Evolutionary conservation across 2,329 filamentous ascomycete genomes (phyloP), one percentile per base, ranked within the genome.

Genomic region (Alternaria arborescens): DNA sequence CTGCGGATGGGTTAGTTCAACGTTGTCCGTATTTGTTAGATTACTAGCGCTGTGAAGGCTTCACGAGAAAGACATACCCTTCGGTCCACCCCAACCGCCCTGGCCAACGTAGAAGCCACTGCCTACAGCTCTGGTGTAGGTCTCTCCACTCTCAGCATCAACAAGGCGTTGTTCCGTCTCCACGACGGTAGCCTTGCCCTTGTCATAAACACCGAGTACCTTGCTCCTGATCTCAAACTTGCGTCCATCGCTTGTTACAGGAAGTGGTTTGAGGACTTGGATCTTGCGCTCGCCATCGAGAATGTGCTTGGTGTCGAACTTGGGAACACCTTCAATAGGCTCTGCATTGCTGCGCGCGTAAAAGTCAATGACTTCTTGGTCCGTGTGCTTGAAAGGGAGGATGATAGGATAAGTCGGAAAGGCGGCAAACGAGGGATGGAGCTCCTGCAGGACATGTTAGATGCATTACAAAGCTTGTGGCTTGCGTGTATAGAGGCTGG

Each of bases 341-440:
- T 84, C 82, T 41, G 85, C 83, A 72, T 86, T 86, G 73, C 91
- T 86, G 40, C 88, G 82, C 52, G 89, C 88, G 80, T 94, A 94
- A 82, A 96, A 97, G 83, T 95, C 91, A 70, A 93, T 86, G 53
- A 94, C 90, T 72, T 96, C 93, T 71, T 89, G 86, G 53, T 87
- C 84, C 60, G 86, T 87, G 70, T 88, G 86, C 81, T 96, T 96
- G 87, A 96, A 96, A 41, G 91, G 88, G 43, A 97, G 88, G 72
- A 95, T 87, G 67, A 94, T 85, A 20, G 92, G 88, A 79, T 96
- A 97, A 43, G 93, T 97, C 18, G 94, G 94, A 80, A 97, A 97
- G 71, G 92, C 91, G 63, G 90, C 81, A 78, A 97, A 97, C 60
- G 91, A 86, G 46, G 93, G 92, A 77, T 97, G 90, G 53, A 96